Evolutionary conservation across 2,329 filamentous ascomycete genomes (phyloP), one percentile per base, ranked within the genome.

Genomic region (Fusarium musae): DNA sequence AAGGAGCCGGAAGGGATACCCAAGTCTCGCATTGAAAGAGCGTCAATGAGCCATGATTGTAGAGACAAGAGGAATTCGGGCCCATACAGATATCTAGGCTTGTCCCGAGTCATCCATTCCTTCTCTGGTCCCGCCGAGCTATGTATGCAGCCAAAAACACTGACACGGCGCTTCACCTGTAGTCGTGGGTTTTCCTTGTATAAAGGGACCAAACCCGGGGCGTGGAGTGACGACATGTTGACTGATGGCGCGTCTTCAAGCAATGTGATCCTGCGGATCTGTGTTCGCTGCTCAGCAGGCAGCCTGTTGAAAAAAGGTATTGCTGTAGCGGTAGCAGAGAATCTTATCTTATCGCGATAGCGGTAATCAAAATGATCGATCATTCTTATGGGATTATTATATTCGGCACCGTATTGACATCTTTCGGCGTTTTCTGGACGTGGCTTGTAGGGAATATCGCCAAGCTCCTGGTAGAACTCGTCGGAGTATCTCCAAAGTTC

Each of bases 311-410:
- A 53, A 59, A 9, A 77, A 75, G 44, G 62, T 12, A 77, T 59
- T 1, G 72, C 67, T 3, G 5, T n/a, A 5, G 75, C 64, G 1
- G 63, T 37, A 13, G 75, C 74, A 2, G 72, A 77, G 21, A 72
- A 75, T 2, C 32, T 21, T 2, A 59, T 28, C 11, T 58, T 69
- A 1, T 72, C 6, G 0, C 39, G 62, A 12, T 36, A 5, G 2
- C 63, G 63, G 5, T 26, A 8, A 1, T 13, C 15, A 0, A 42
- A 63, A 3, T 13, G 11, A 9, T 36, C 9, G 5, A 34, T 0
- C 4, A 56, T 3, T 10, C 47, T 34, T 11, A 13, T 23, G 30
- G 47, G 47, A 6, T 23, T 56, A 2, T 26, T 34, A 7, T 34
- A 50, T 50, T 50, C 47, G 21, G 47, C 16, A 13, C 1, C 5